Evolutionary conservation across 352 stramenopile species (phyloP).

Genomic region (Aphanomyces cochlioides): DNA sequence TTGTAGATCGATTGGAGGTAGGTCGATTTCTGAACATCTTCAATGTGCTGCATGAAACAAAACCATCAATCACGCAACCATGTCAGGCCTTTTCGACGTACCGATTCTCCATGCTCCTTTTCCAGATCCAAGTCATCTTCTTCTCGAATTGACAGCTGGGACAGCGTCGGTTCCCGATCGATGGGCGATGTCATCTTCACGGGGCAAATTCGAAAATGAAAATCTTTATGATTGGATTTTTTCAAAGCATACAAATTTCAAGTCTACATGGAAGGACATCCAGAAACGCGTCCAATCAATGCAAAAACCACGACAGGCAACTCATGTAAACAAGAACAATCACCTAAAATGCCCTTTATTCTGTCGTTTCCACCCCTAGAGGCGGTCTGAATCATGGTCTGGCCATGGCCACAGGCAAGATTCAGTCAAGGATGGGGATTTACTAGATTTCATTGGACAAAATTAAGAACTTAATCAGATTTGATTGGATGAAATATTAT

Average conservation of each 20-base stretch:
- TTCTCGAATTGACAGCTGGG: conserved; percentile 5
- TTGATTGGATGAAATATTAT: conserved; percentile 2
- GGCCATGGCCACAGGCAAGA: too few relatives aligned
- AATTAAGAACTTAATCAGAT: not conserved
- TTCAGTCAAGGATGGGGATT: not conserved
- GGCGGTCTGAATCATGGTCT: too few relatives aligned
- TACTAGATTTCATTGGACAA: not conserved
- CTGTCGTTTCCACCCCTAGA: too few relatives aligned
- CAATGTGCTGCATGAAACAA: not conserved
- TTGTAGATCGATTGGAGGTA: conserved; percentile 27
- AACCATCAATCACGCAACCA: not conserved
- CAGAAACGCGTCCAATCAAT: too few relatives aligned
- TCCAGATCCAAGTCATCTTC: not conserved
- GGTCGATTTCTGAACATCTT: conserved; percentile 5
- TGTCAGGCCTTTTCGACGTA: too few relatives aligned
- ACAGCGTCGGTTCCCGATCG: conserved; percentile 13
- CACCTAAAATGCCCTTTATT: too few relatives aligned
- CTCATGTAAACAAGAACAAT: too few relatives aligned
- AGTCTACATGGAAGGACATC: too few relatives aligned
- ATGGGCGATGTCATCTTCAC: not conserved
- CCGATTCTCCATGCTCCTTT: not conserved
- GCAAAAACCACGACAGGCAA: too few relatives aligned
- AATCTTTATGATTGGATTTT: not conserved
- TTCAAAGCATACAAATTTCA: not conserved
- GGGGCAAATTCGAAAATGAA: not conserved